A percentile compares a stretch with the other conserved stretches of the same genome.
These are phyloP conservation scores for Botrytis aclada DNA, from an alignment of 2,329 filamentous ascomycete genomes.

Conservation along the genomic window DNA sequence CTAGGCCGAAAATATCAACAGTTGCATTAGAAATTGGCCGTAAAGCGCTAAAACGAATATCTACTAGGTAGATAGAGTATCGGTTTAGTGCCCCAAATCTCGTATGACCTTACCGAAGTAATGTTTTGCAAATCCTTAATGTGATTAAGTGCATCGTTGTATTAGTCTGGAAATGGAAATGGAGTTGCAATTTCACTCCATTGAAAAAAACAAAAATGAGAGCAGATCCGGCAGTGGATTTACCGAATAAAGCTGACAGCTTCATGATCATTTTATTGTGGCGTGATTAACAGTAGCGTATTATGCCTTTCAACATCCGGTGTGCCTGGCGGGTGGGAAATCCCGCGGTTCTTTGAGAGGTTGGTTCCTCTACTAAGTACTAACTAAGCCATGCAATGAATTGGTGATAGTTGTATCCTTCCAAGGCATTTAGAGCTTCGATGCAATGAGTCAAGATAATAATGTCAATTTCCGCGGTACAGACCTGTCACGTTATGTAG, in stretches of 20 bases:
- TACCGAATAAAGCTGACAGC: background rate
- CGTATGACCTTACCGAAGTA: background rate
- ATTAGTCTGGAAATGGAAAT: background rate
- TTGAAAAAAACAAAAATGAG: background rate
- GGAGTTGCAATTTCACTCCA: background rate
- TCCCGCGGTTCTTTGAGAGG: background rate
- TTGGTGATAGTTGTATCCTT: background rate
- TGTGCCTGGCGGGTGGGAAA: background rate
- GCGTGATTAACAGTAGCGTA: background rate
- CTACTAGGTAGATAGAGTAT: background rate
- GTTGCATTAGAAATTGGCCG: background rate
- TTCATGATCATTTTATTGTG: background rate
- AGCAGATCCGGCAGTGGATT: background rate
- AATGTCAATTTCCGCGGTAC: background rate
- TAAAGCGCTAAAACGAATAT: background rate
- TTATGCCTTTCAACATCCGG: background rate
- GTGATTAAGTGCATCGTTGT: background rate
- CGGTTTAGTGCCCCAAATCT: background rate
- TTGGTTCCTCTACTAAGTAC: background rate
- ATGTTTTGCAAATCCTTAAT: background rate
- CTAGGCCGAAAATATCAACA: background rate
- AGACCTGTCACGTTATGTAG: background rate
- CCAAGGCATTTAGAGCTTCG: background rate
- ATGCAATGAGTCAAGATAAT: background rate
- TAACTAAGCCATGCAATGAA: background rate